Evolutionary conservation across 306 rosid genomes (phyloP), one percentile per base, ranked within the genome.

Genomic region (Spatholobus suberectus): DNA sequence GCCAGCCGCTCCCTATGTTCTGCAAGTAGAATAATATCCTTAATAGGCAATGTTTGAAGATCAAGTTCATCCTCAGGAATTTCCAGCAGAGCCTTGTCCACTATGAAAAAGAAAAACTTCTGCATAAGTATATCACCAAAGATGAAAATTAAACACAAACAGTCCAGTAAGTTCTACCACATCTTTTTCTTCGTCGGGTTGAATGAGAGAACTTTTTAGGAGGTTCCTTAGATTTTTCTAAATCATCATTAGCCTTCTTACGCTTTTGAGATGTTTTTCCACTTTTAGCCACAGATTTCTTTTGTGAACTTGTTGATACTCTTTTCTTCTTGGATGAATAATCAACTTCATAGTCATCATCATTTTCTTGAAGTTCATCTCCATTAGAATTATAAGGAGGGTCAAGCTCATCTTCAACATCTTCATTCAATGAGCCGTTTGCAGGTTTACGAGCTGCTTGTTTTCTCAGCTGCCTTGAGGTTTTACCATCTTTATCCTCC

Each of bases 31-130:
- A 96, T 92, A 72, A 96, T 86, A 89, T 96, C 92, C 82, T 76
- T 94, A 2, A 96, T 66, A 52, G 87, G 85, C 70, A 92, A 70
- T 32, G 80, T 90, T 62, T 67, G 87, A 61, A 75, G 85, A 75
- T 96, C 94, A 73, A 92, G 85, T 83, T 92, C 97, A 35, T 94
- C 96, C 83, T 92, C 94, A 26, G 96, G 92, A 57, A 61, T 90
- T 61, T 90, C 95, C 74, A 96, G 94, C 75, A 96, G 86, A 83
- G 87, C 81, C 92, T 94, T 90, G 86, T 92, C 88, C 85, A 89
- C 97, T 94, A 41, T 40, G 41, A 78, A 87, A 63, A 66, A 77
- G 51, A 82, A 84, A 84, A 66, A 68, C 27, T 55, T 69, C 82
- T 71, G 54, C 90, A 73, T 78, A 79, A 43, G 73, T 73, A 26